Evolutionary conservation across 306 rosid genomes (phyloP), one percentile per base, ranked within the genome.

Genomic region (Medicago lupulina): DNA sequence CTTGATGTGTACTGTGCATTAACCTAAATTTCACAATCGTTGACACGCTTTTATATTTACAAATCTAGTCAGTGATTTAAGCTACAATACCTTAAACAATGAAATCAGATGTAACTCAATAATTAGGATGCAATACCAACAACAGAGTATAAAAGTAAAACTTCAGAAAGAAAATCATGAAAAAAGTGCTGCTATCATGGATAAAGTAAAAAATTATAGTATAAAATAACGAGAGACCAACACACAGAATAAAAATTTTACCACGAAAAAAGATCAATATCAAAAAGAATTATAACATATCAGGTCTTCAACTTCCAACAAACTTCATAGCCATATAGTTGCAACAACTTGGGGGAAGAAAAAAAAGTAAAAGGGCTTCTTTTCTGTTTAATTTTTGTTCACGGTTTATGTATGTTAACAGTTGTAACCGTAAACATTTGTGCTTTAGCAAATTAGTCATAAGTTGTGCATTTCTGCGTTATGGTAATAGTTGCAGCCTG

Each of bases 391-490:
- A 59, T 46, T 77, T 69, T 61, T 69, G 50, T 38, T 19, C 46
- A 44, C 9, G 43, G 54, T 53, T 44, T 60, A 25, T 57, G 17
- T 3, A 63, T 1, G 65, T 38, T 38, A 51, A 19, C 66, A 53
- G 64, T 19, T 18, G 41, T 40, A 62, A 40, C 77, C 3, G 0
- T 76, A 2, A 40, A 17, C 18, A 28, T 39, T 16, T 47, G 31
- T 36, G 72, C 60, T 67, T 66, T 21, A 82, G 63, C 80, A 66
- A 73, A 58, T 67, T 9, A 61, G 17, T 10, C 40, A 23, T 12
- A 59, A 41, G 7, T 36, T 46, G 15, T n/a, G 70, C 25, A 76
- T 34, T 46, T 46, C 2, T 9, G 60, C 31, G 7, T 60, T 12
- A 21, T 7, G 38, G 9, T 11, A 47, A 66, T 12, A 23, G 53